Percentiles rank a stretch among this genome's conserved stretches.
Conservation (phyloP, 768 basidiomycete genomes). For the Tulasnella sp. region DNA sequence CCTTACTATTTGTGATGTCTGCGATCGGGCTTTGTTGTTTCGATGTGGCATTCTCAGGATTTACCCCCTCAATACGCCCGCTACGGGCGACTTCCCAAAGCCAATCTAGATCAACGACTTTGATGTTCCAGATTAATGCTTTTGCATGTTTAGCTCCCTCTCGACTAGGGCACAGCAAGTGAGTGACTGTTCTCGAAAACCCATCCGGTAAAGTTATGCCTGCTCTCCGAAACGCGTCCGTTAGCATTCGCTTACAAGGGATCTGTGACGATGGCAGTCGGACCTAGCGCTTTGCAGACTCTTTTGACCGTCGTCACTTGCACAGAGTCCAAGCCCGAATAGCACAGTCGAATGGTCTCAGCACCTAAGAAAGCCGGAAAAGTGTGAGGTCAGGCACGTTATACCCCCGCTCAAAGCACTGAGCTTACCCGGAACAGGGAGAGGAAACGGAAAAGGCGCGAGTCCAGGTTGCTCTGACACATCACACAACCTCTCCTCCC, state of each 20-base stretch:
- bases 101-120: constrained; percentile 64
- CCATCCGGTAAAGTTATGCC: constrained; percentile 43
- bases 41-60: background rate
- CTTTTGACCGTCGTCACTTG: constrained; percentile 55
- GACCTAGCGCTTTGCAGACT: constrained; percentile 58
- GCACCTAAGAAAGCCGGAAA: constrained; percentile 32
- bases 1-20: constrained; percentile 39
- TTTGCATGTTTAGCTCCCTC: constrained; percentile 66
- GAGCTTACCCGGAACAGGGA: constrained; percentile 47
- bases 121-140: constrained; percentile 66
- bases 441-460: constrained; percentile 44
- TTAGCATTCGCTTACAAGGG: background rate
- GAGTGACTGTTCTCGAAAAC: constrained; percentile 62
- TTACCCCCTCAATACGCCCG: constrained; percentile 27
- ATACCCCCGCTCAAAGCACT: background rate
- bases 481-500: constrained; percentile 56
- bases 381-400: background rate
- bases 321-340: constrained; percentile 62
- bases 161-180: constrained; percentile 65
- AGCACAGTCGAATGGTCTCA: constrained; percentile 45
- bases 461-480: constrained; percentile 62
- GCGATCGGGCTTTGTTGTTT: constrained; percentile 22
- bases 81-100: constrained; percentile 43
- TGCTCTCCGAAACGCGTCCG: constrained; percentile 20
- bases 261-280: constrained; percentile 11